Percentiles rank a stretch among this genome's conserved stretches.
These are phyloP conservation scores for Acanthamoeba sp. DNA, from an alignment of 208 protist species.

Conservation along the genomic window DNA sequence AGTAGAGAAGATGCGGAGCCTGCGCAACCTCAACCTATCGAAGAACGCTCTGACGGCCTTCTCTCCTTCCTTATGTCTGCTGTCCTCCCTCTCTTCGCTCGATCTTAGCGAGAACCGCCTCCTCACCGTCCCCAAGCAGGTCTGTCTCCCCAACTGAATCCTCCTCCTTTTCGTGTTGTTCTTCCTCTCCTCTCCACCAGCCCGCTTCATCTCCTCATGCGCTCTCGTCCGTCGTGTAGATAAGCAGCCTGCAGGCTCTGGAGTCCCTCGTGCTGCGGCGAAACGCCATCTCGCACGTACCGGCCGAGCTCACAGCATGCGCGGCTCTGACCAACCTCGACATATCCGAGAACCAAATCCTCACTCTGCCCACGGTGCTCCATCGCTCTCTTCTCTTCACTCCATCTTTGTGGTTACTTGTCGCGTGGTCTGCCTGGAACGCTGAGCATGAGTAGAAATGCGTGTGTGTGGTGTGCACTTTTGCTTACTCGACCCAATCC, in stretches of 20 bases:
- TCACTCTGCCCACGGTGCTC: background rate
- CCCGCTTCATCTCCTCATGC: background rate
- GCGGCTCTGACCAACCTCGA: constrained; percentile 39
- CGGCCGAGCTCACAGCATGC: constrained; percentile 19
- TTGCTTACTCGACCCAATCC: too few relatives aligned
- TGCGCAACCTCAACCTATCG: constrained; percentile 1
- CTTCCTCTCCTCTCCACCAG: background rate
- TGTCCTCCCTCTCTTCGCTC: constrained; percentile 15
- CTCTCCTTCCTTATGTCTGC: background rate
- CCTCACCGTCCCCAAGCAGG: constrained; percentile 44
- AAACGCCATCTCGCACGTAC: background rate
- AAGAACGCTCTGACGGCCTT: constrained; percentile 65
- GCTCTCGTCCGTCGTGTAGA: background rate
- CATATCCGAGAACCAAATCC: constrained; percentile 69
- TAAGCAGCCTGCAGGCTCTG: constrained; percentile 17
- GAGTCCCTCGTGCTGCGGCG: constrained; percentile 36
- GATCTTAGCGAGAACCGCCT: constrained; percentile 55
- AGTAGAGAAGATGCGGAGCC: background rate
- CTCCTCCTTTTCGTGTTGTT: background rate
- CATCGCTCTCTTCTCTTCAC: background rate
- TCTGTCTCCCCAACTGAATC: background rate
- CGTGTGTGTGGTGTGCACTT: too few relatives aligned
- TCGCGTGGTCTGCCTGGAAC: too few relatives aligned
- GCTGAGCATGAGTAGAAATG: too few relatives aligned
- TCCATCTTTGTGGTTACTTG: too few relatives aligned